Conservation (phyloP, 2,329 filamentous ascomycete species). For the Leptographium lundbergii region DNA sequence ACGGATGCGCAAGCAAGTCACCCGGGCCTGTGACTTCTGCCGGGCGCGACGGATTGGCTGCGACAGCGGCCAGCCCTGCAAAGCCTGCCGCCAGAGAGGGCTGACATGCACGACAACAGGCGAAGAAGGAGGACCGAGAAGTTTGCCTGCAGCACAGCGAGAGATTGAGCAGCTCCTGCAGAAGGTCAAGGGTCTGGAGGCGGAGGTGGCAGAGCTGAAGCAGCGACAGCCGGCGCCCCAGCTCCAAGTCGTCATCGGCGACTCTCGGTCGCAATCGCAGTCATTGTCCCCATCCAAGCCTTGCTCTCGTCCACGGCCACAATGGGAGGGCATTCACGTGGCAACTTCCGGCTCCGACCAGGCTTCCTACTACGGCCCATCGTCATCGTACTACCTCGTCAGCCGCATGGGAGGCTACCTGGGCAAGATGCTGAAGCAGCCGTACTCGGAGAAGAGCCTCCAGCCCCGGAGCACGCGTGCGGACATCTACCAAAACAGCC, state of each 20-base stretch:
- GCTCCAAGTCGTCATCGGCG: background rate
- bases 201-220: background rate
- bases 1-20: constrained; percentile 13
- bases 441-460: constrained; percentile 8
- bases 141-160: constrained; percentile 3
- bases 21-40: constrained; percentile 24
- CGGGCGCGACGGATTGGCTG: constrained; percentile 25
- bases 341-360: constrained; percentile 22
- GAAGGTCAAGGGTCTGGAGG: background rate
- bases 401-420: constrained; percentile 26
- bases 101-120: constrained; percentile 18
- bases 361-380: constrained; percentile 29
- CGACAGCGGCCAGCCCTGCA: constrained; percentile 23
- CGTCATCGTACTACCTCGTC: constrained; percentile 32
- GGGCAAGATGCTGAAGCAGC: constrained; percentile 18
- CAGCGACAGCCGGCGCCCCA: background rate
- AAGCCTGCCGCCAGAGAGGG: constrained; percentile 20
- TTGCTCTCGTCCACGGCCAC: constrained; percentile 2
- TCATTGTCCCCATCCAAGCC: background rate
- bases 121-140: constrained; percentile 13
- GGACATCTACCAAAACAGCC: background rate
- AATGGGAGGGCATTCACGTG: constrained; percentile 22
- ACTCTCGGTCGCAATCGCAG: background rate
- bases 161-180: constrained; percentile 1
- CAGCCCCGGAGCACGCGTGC: constrained; percentile 6